Conservation (phyloP, 208 protist genomes). For the Leishmania mexicana region DNA sequence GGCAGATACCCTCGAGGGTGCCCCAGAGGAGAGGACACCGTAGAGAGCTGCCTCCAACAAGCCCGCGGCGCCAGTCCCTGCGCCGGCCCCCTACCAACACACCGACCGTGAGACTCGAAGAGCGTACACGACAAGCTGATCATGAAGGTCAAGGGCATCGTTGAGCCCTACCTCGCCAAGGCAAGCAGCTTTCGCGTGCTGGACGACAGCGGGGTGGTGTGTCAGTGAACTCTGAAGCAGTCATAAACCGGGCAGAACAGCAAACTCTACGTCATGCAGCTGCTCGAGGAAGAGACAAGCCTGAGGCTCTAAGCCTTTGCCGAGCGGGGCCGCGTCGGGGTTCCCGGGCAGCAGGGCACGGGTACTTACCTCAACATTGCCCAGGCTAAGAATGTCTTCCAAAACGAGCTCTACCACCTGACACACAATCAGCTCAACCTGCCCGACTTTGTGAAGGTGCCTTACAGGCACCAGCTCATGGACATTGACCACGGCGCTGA, state of each 20-base stretch:
- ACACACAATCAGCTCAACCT: conserved; percentile 62
- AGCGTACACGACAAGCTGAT: conserved; percentile 15
- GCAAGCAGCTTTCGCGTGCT: conserved; percentile 59
- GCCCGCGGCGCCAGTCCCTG: not conserved
- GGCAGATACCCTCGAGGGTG: conserved; percentile 8
- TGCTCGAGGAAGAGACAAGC: conserved; percentile 60
- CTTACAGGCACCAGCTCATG: conserved; percentile 78
- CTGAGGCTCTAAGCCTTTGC: conserved; percentile 64
- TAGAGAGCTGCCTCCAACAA: conserved; percentile 11
- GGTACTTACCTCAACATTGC: conserved; percentile 29
- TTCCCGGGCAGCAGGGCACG: conserved; percentile 53
- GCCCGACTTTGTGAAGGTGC: conserved; percentile 51
- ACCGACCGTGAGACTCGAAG: conserved; percentile 19
- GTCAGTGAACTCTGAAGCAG: conserved; percentile 86
- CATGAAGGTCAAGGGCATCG: conserved; percentile 77
- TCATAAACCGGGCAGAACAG: conserved; percentile 81
- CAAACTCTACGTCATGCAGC: conserved; percentile 90
- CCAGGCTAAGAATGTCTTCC: conserved; percentile 43
- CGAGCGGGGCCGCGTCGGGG: conserved; percentile 82
- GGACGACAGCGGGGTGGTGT: conserved; percentile 51
- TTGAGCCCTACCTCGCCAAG: conserved; percentile 60
- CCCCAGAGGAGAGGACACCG: conserved; percentile 9
- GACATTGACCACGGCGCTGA: conserved; percentile 75
- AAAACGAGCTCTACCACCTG: conserved; percentile 58
- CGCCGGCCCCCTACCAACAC: conserved; percentile 1